These are phyloP conservation scores for Aspergillus texensis DNA, from an alignment of 2,329 filamentous ascomycete genomes.

Conservation along the genomic window DNA sequence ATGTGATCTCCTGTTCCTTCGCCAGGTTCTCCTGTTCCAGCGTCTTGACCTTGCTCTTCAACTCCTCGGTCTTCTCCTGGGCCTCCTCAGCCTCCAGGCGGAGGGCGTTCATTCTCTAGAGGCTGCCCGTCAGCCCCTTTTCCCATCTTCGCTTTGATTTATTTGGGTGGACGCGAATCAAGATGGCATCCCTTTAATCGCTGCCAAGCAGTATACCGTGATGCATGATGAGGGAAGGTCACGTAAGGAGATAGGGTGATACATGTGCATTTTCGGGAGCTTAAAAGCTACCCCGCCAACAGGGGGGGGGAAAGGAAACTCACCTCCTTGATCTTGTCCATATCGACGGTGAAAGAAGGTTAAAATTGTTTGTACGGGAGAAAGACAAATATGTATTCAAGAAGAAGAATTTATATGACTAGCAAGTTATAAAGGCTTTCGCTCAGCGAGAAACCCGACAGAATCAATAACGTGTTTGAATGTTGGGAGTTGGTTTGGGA, in stretches of 20 bases:
- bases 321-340: constrained; percentile 92
- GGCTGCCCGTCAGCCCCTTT: constrained; percentile 16
- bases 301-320: constrained; percentile 45
- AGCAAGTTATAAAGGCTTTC: constrained; percentile 32
- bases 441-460: constrained; percentile 39
- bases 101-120: constrained; percentile 91
- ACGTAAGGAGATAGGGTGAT: constrained; percentile 22
- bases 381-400: constrained; percentile 28
- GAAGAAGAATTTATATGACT: constrained; percentile 20
- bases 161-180: background rate
- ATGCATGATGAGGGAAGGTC: background rate
- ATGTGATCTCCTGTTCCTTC: constrained; percentile 98
- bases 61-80: constrained; percentile 78
- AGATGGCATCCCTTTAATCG: background rate
- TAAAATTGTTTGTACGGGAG: constrained; percentile 29
- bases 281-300: constrained; percentile 44
- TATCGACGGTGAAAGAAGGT: constrained; percentile 40
- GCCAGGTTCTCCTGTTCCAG: constrained; percentile 93
- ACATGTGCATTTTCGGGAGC: constrained; percentile 29
- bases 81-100: constrained; percentile 91
- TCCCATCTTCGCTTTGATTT: constrained; percentile 15
- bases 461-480: constrained; percentile 13
- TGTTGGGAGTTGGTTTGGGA: constrained; percentile 22
- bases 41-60: constrained; percentile 81
- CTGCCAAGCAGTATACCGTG: background rate